A percentile compares a stretch with the other conserved stretches of the same genome.
These are phyloP conservation scores for Raphanus hybrid DNA, from an alignment of 441 rosid genomes.

Conservation along the genomic window DNA sequence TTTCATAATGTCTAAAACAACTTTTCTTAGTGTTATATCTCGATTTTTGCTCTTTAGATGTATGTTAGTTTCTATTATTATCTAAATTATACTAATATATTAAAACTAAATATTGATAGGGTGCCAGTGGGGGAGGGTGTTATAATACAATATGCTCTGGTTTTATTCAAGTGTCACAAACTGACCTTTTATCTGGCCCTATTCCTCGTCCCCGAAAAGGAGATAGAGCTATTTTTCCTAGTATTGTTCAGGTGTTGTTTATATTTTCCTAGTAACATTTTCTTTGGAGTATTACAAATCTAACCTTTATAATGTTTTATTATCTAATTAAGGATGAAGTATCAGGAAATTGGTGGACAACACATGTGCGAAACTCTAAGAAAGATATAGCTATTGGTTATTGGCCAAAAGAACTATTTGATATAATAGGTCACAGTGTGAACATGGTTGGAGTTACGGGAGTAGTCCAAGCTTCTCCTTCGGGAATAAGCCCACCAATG, in stretches of 20 bases:
- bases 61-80: background rate
- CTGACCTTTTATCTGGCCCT: background rate
- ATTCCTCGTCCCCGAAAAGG: background rate
- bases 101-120: background rate
- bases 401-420: conserved; percentile 28
- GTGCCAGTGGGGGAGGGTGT: conserved; percentile 30
- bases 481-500: conserved; percentile 27
- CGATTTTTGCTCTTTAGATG: background rate
- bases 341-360: conserved; percentile 16
- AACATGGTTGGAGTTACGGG: conserved; percentile 25
- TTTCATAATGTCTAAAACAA: no score
- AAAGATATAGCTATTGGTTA: conserved; percentile 9
- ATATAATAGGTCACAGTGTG: conserved; percentile 3
- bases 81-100: background rate
- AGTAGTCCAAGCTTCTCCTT: conserved; percentile 14
- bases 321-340: background rate
- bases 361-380: background rate
- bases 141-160: conserved; percentile 30
- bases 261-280: background rate
- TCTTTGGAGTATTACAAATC: background rate
- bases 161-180: conserved; percentile 31
- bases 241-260: background rate
- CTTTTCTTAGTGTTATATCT: no score
- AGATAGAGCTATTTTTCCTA: background rate
- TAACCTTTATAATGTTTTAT: background rate